Percentiles rank a stretch among this genome's conserved stretches.
Conservation (phyloP, 2,329 filamentous ascomycete species). For the Cladorrhinum sp. region DNA sequence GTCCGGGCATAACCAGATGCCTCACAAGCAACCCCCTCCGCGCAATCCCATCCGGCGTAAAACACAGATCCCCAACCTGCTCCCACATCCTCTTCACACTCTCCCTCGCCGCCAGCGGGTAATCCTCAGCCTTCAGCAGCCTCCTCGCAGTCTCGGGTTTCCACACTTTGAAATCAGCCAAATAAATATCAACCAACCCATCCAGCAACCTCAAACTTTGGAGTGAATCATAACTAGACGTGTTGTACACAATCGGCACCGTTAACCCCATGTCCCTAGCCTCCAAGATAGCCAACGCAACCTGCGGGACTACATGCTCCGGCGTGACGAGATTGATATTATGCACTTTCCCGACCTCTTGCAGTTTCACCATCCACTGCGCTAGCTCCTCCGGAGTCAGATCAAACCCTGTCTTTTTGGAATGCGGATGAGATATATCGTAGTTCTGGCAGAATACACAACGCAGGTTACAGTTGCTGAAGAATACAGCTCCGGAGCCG, state of each 20-base stretch:
- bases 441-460: constrained; percentile 81
- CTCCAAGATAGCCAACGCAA: constrained; percentile 71
- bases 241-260: constrained; percentile 81
- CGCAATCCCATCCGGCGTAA: constrained; percentile 76
- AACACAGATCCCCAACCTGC: constrained; percentile 80
- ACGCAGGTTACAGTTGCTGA: constrained; percentile 62
- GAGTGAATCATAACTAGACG: constrained; percentile 74
- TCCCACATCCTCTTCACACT: constrained; percentile 76
- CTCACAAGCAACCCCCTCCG: constrained; percentile 72
- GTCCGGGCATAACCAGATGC: constrained; percentile 82
- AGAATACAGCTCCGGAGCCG: constrained; percentile 78
- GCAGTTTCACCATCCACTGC: constrained; percentile 73
- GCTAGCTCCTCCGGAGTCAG: constrained; percentile 74
- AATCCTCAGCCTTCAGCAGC: constrained; percentile 75
- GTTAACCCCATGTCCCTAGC: constrained; percentile 67
- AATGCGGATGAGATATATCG: constrained; percentile 73
- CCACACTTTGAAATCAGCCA: constrained; percentile 90
- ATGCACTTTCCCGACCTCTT: constrained; percentile 75
- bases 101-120: constrained; percentile 67
- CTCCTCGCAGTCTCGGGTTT: constrained; percentile 61
- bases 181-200: constrained; percentile 78
- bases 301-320: constrained; percentile 82
- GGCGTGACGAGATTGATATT: constrained; percentile 88
- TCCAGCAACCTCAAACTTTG: constrained; percentile 70
- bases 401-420: constrained; percentile 56